Evolutionary conservation across 805 yeast genomes (phyloP).

Genomic region (Pichia kluyveri): DNA sequence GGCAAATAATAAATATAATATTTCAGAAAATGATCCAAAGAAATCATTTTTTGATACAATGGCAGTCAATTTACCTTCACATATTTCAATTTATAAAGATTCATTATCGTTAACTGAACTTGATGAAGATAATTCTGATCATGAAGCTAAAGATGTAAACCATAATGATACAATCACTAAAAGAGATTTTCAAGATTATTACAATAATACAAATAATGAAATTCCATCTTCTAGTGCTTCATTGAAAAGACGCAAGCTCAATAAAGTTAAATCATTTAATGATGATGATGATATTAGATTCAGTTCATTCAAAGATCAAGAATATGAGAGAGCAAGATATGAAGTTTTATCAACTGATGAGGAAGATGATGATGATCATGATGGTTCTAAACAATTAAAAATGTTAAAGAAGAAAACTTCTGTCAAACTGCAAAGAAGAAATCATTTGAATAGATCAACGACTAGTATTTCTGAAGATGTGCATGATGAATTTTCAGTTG

Average conservation of each 20-base stretch:
- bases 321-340: constrained; percentile 1
- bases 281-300: constrained; percentile 7
- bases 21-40: constrained; percentile 8
- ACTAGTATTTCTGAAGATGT: not conserved
- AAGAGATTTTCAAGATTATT: not conserved
- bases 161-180: constrained; percentile 16
- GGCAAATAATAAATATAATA: constrained; percentile 21
- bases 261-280: constrained; percentile 1
- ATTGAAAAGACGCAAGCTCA: constrained; percentile 12
- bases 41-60: constrained; percentile 13
- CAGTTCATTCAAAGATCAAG: constrained; percentile 9
- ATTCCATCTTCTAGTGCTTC: constrained; percentile 9
- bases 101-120: constrained; percentile 7
- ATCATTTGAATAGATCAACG: not conserved
- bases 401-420: constrained; percentile 17
- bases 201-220: constrained; percentile 13
- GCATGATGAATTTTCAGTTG: constrained; percentile 11
- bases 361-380: constrained; percentile 23
- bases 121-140: constrained; percentile 14
- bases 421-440: constrained; percentile 51
- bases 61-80: constrained; percentile 9
- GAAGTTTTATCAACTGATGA: constrained; percentile 11
- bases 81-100: constrained; percentile 7
- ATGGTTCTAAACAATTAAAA: constrained; percentile 30
- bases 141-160: constrained; percentile 10